Base-by-base conservation (phyloP, 2,329 filamentous ascomycete genomes). In the Fusarium begoniae region DNA sequence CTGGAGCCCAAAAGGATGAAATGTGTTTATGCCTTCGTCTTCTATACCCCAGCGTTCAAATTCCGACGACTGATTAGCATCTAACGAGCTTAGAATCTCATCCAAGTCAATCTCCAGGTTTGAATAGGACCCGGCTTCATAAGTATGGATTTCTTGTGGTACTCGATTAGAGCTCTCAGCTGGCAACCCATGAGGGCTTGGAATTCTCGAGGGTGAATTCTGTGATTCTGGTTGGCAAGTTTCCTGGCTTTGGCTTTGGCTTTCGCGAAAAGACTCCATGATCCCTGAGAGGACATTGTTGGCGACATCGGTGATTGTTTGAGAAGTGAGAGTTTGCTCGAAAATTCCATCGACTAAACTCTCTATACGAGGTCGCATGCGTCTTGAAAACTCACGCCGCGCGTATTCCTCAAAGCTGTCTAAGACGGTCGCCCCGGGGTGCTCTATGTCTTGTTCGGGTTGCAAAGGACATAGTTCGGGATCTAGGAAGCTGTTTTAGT, bases 341-440 rank as follows among this genome's bases (percentile, higher is more conserved):
- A 62, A 2, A 2, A 26, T 26, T 11, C 24, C 38, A 15, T 61
- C 45, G 17, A 62, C 35, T 18, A 64, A 20, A 15, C 3, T 51
- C 38, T 64, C 38, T 4, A 50, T 12, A 2, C 56, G 44, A 0
- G 38, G 62, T 4, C 45, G 5, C 30, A 64, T 51, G 1, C 56
- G 44, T 26, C 22, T 51, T 28, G 62, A 44, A 3, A 65, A 53
- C 32, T 65, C 62, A 26, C 32, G 62, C 6, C 45, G 45, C 1
- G 26, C 45, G 22, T 38, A 63, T 18, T 45, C 28, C 18, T 53
- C 38, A 40, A 63, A 45, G 2, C 15, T 50, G 22, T 64, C 44
- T 3, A 51, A 4, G 0, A 64, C 3, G 8, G 26, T 45, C 4
- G n/a, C 5, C 9, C 20, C 7, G 2, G 37, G 2, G 2, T 14